Evolutionary conservation across 768 basidiomycete genomes (phyloP).

Genomic region (Boletus reticulatus): DNA sequence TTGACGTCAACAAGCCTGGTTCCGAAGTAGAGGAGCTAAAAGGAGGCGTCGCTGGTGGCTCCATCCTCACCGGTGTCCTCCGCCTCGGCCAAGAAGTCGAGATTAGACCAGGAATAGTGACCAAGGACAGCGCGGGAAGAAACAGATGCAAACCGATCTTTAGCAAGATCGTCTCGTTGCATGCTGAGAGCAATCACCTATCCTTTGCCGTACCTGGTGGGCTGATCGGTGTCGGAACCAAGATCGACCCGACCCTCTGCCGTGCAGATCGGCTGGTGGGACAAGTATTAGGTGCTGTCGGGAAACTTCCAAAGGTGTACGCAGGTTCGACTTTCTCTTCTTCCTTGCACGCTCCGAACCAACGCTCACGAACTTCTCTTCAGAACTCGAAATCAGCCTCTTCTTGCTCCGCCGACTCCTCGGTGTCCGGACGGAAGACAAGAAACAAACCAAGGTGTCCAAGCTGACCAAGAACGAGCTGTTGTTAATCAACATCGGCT

Average conservation of each 20-base stretch:
- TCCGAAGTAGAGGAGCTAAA: conserved; percentile 96
- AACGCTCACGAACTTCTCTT: neutral
- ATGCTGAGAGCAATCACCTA: conserved; percentile 93
- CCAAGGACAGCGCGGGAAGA: conserved; percentile 87
- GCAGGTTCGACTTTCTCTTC: conserved; percentile 49
- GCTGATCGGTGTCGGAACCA: conserved; percentile 96
- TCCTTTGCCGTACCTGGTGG: conserved; percentile 97
- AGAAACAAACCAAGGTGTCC: conserved; percentile 95
- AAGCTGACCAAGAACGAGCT: conserved; percentile 92
- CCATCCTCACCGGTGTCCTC: conserved; percentile 90
- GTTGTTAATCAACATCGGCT: conserved; percentile 95
- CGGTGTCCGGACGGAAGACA: conserved; percentile 99
- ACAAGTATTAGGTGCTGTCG: conserved; percentile 93
- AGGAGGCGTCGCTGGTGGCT: conserved; percentile 97
- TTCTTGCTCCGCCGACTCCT: conserved; percentile 94
- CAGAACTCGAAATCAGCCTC: conserved; percentile 88
- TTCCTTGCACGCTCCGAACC: neutral
- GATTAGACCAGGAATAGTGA: conserved; percentile 95
- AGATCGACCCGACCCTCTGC: conserved; percentile 94
- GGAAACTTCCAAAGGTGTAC: conserved; percentile 91
- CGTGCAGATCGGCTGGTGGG: conserved; percentile 96
- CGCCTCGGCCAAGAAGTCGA: conserved; percentile 91
- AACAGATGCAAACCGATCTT: conserved; percentile 94
- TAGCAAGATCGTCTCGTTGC: conserved; percentile 84
- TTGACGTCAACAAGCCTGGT: conserved; percentile 99